phyloP scores from a whole-genome alignment of 208 protist genomes.

The Wallacemonas sp. region DNA sequence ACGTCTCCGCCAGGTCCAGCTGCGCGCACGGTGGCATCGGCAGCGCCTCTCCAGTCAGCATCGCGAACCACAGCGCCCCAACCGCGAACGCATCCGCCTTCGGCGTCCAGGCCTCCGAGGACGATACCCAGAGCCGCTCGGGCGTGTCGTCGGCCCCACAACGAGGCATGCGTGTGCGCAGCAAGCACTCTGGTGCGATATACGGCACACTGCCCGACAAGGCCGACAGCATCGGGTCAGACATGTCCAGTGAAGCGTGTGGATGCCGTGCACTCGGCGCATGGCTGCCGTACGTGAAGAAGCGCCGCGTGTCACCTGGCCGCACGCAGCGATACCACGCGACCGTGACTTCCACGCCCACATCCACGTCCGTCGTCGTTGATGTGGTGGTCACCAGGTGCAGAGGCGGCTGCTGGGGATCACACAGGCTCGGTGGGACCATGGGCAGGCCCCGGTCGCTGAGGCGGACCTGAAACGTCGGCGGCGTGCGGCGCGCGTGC shows the following conservation, averaged over 20 bases:
- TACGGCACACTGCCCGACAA: conserved; percentile 29
- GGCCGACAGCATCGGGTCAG: conserved; percentile 20
- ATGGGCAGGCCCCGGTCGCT: conserved; percentile 27
- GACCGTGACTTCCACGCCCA: too few relatives aligned
- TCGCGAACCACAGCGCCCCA: conserved; percentile 61
- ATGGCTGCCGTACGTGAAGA: conserved; percentile 18
- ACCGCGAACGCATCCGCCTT: conserved; percentile 50
- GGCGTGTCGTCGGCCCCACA: neutral
- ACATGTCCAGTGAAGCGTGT: conserved; percentile 13
- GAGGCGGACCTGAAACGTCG: conserved; percentile 18
- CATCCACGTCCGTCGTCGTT: too few relatives aligned
- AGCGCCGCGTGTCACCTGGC: neutral
- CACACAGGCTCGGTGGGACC: conserved; percentile 20
- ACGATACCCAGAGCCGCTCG: neutral
- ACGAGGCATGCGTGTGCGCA: conserved; percentile 14
- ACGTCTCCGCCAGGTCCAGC: neutral
- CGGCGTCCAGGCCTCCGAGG: neutral
- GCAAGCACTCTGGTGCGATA: conserved; percentile 34
- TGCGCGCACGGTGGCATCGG: conserved; percentile 31
- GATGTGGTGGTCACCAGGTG: too few relatives aligned
- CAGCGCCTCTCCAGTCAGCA: conserved; percentile 45
- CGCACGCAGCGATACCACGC: neutral
- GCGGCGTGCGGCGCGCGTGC: neutral
- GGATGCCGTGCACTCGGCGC: conserved; percentile 2
- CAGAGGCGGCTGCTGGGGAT: conserved; percentile 23